Evolutionary conservation across 2,329 filamentous ascomycete genomes (phyloP).

Genomic region (Decorospora gaudefroyi): DNA sequence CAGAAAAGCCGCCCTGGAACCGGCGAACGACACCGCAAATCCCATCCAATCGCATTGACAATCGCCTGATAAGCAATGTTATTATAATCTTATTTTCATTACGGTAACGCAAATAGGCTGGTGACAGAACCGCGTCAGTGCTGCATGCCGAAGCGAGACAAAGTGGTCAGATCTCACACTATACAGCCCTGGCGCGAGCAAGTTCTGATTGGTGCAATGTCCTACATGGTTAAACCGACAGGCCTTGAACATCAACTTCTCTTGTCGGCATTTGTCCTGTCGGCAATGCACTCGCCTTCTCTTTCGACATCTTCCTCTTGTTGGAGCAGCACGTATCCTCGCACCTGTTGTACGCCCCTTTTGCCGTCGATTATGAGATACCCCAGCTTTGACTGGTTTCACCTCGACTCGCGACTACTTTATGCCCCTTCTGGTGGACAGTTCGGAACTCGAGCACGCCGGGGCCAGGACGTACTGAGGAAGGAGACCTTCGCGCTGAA

Average conservation of each 20-base stretch:
- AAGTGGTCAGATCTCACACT: conserved; percentile 18
- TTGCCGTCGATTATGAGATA: too few species aligned
- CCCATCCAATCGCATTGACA: conserved; percentile 11
- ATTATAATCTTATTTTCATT: conserved; percentile 16
- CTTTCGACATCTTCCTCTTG: not conserved
- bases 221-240: too few species aligned
- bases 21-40: conserved; percentile 7
- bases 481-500: too few species aligned
- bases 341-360: too few species aligned
- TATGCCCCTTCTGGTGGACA: too few species aligned
- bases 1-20: conserved; percentile 15
- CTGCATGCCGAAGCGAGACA: conserved; percentile 21
- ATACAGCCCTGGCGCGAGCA: conserved; percentile 8
- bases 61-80: conserved; percentile 12
- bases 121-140: conserved; percentile 8
- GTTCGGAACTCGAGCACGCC: too few species aligned
- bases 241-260: not conserved
- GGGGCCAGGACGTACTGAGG: too few species aligned
- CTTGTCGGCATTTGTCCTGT: too few species aligned
- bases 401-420: too few species aligned
- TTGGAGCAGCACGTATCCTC: too few species aligned
- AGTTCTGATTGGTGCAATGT: conserved; percentile 11
- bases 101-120: conserved; percentile 23
- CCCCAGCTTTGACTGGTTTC: too few species aligned
- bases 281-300: not conserved